Evolutionary conservation across 2,329 filamentous ascomycete genomes (phyloP), one percentile per base, ranked within the genome.

Genomic region (Aspergillus pseudoviridinutans): DNA sequence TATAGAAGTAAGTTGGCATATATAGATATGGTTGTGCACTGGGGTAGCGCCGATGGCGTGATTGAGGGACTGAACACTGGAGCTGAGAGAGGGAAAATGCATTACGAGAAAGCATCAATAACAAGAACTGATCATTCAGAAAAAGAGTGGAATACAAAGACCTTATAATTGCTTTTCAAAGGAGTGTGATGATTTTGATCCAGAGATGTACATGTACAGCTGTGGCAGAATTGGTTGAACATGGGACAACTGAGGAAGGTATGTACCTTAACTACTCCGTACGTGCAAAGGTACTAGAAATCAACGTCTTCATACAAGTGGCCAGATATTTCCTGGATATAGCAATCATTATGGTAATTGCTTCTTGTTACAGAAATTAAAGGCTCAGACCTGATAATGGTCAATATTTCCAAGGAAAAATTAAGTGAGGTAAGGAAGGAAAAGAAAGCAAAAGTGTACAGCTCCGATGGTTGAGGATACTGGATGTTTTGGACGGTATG

Each of bases 21-120:
- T n/a, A 20, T 22, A 22, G 20, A 10, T n/a, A 22, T 1, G 10
- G 49, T 27, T 22, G 7, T 29, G 20, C 44, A 25, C 5, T 14
- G 42, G 12, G 12, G 41, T 29, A 29, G 51, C 17, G 41, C 7
- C 51, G 56, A 62, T 62, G 56, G 60, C 60, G 60, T 62, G 60
- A 62, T 62, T 50, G 42, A 51, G 32, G 20, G 53, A 46, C 24
- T 28, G 49, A 20, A 42, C 46, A 52, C 22, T 25, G 50, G 27
- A 32, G 24, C 4, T 47, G n/a, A 10, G 41, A 49, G 53, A 42
- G 49, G 22, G 22, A 10, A 29, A 35, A 52, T 12, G 38, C 28
- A 2, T 25, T 47, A 47, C 24, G 44, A 24, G 44, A 47, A 47
- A 47, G 22, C 20, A 47, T 47, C 24, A 12, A 47, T 27, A 47